Base-by-base conservation (phyloP, 1,284 basidiomycete genomes). In the Ganoderma multipileum region DNA sequence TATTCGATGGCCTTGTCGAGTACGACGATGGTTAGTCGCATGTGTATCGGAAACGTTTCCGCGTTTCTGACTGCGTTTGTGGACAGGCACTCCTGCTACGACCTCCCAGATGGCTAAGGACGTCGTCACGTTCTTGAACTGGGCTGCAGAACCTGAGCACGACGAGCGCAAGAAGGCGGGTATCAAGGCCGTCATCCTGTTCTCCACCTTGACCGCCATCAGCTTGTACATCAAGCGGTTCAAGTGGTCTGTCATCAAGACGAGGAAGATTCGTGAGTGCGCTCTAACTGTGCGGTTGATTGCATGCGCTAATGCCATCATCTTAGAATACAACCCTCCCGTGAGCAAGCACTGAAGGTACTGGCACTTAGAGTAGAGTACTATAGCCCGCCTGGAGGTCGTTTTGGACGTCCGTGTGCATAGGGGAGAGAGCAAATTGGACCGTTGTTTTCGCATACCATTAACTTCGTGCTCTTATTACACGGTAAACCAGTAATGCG, bases 41-140 rank as follows among this genome's bases (percentile, higher is more conserved):
- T 1, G 1, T n/a, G 50, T 36, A 28, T 5, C 28, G 20, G 36
- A 11, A 60, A 23, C 67, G 33, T 6, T 9, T 6, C n/a, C 16
- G 20, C 33, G 69, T 58, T 70, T 60, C 8, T 60, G 38, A 39
- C 20, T 55, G 23, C 23, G n/a, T 42, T 30, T 65, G 28, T 68
- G 11, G 8, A 18, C 47, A 95, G 95, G 95, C 66, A 99, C 98
- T 6, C 96, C 97, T 12, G 95, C 97, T 14, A 99, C 97, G 61
- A 94, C 96, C 12, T 95, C 95, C n/a, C 98, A 99, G 82, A 97
- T 99, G 96, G 97, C 98, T 75, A 99, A 99, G 89, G 98, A 99
- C 78, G 96, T 99, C 63, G 90, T 91, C 52, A 95, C 94, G 3
- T 99, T 99, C 92, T 84, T 99, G 69, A 90, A 89, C 83, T 98